Conservation (phyloP, 2,329 filamentous ascomycete genomes). For the Massarina eburnea region DNA sequence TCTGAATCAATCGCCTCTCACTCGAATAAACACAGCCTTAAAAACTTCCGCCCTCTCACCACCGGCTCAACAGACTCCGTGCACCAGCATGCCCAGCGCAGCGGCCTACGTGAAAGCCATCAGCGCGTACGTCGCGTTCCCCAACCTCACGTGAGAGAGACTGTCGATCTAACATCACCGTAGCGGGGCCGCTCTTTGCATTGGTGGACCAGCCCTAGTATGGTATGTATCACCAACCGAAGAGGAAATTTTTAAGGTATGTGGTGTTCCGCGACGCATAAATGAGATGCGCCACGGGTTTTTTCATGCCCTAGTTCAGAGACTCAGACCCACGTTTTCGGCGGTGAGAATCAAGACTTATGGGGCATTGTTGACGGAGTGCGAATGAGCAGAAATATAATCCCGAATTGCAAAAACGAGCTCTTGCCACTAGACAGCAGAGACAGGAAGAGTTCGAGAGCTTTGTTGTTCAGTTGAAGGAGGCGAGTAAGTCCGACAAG, state of each 20-base stretch:
- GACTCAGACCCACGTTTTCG: not conserved
- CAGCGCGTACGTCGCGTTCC: conserved; percentile 27
- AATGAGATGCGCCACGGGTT: conserved; percentile 14
- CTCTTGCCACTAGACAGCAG: conserved; percentile 75
- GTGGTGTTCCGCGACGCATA: not conserved
- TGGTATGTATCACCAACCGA: conserved; percentile 80
- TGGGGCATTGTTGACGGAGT: too few species aligned
- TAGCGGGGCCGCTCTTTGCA: conserved; percentile 70
- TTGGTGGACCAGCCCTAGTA: conserved; percentile 85
- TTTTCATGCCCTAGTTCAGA: conserved; percentile 5
- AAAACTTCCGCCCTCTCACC: not conserved
- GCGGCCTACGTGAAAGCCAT: conserved; percentile 38
- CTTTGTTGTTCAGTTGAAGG: conserved; percentile 81
- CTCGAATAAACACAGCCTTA: conserved; percentile 1
- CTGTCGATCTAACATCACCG: conserved; percentile 16
- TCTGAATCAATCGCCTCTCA: conserved; percentile 1
- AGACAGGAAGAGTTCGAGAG: conserved; percentile 85
- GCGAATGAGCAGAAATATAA: conserved; percentile 76
- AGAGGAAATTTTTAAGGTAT: conserved; percentile 81
- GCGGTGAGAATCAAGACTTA: too few species aligned
- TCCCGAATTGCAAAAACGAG: conserved; percentile 87
- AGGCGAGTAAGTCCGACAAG: conserved; percentile 88
- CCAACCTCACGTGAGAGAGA: not conserved
- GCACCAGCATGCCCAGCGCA: conserved; percentile 29
- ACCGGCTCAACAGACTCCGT: not conserved